These are phyloP conservation scores for Leishmania guyanensis DNA, from an alignment of 208 protist species.

Conservation along the genomic window DNA sequence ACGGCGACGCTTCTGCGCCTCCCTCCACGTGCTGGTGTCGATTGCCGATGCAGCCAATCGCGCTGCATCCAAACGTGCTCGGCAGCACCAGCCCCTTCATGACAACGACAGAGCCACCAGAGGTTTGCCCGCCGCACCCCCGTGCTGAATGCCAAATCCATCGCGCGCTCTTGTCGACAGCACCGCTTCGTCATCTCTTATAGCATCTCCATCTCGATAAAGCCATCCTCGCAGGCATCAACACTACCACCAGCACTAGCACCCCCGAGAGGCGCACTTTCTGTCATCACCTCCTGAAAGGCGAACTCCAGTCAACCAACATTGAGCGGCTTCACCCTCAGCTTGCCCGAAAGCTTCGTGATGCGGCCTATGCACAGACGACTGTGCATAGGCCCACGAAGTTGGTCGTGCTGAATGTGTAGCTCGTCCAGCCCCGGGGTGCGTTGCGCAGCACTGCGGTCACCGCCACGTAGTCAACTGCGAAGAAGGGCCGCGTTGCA, in stretches of 20 bases:
- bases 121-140: background rate
- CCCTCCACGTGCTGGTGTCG: too few relatives aligned
- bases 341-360: constrained; percentile 70
- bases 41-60: background rate
- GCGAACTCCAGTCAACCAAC: constrained; percentile 56
- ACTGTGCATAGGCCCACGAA: constrained; percentile 51
- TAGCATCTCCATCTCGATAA: constrained; percentile 38
- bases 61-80: background rate
- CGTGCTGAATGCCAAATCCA: constrained; percentile 5
- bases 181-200: constrained; percentile 21
- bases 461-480: background rate
- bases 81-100: constrained; percentile 1
- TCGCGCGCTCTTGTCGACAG: constrained; percentile 11
- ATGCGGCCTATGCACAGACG: constrained; percentile 77
- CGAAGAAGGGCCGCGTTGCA: background rate
- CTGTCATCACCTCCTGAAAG: constrained; percentile 37
- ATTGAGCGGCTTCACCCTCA: constrained; percentile 67
- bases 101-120: background rate
- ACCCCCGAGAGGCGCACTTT: constrained; percentile 14
- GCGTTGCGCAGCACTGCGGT: constrained; percentile 13
- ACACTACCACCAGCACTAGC: background rate
- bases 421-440: constrained; percentile 12
- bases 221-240: constrained; percentile 17
- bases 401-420: constrained; percentile 45
- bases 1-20: background rate